These are phyloP conservation scores for Platanthera guangdongensis DNA, from an alignment of 106 monocot species.

Conservation along the genomic window DNA sequence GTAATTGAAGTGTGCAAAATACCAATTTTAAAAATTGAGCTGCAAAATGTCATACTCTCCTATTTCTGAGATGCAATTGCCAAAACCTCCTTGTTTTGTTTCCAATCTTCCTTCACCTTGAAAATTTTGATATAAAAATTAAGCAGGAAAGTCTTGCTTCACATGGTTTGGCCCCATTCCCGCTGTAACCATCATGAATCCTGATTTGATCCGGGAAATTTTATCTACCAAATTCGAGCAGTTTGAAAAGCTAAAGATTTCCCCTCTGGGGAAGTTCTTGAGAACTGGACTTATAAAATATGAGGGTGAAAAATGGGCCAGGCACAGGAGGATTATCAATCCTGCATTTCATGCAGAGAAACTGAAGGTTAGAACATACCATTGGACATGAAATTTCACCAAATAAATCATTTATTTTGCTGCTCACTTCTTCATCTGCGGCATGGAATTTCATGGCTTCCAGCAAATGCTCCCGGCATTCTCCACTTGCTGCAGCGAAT, in stretches of 20 bases:
- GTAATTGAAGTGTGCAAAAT: too few species aligned
- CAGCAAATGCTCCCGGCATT: conserved; percentile 59
- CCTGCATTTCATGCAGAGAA: conserved; percentile 80
- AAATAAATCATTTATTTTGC: not conserved
- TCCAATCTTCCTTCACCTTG: too few species aligned
- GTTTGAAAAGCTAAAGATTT: conserved; percentile 28
- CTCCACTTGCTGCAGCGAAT: conserved; percentile 30
- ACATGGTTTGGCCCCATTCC: conserved; percentile 59
- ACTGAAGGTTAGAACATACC: conserved; percentile 44
- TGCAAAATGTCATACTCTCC: too few species aligned
- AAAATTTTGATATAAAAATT: not conserved
- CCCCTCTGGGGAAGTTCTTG: conserved; percentile 9
- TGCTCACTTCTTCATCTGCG: not conserved
- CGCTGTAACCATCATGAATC: conserved; percentile 48
- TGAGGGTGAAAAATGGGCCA: conserved; percentile 73
- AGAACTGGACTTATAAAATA: conserved; percentile 27
- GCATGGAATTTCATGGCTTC: not conserved
- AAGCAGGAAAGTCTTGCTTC: conserved; percentile 45
- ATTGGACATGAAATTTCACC: not conserved
- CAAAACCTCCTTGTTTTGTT: too few species aligned
- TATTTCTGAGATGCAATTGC: too few species aligned
- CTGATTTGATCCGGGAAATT: conserved; percentile 45
- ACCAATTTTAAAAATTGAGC: too few species aligned
- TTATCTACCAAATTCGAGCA: conserved; percentile 55
- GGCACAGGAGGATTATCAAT: conserved; percentile 62